Conservation (phyloP, 495 filamentous ascomycete species). For the Xylaria bambusicola region DNA sequence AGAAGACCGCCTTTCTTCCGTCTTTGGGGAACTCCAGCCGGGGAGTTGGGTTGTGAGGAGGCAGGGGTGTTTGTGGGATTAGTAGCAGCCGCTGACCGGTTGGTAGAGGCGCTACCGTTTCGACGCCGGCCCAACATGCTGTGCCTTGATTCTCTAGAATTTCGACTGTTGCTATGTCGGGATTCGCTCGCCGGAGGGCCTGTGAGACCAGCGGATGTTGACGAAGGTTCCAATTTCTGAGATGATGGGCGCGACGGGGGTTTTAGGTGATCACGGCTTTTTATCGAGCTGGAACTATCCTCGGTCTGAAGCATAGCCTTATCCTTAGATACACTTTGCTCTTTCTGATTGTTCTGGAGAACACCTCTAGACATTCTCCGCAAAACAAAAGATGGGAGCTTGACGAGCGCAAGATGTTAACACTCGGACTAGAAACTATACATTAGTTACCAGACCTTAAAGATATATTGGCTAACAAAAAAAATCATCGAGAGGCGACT, state of each 20-base stretch:
- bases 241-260: conserved; percentile 71
- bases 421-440: conserved; percentile 15
- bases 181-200: conserved; percentile 65
- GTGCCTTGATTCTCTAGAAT: conserved; percentile 63
- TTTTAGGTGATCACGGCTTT: conserved; percentile 58
- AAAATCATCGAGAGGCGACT: not conserved
- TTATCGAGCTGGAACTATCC: conserved; percentile 51
- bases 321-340: conserved; percentile 48
- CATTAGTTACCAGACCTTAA: not conserved
- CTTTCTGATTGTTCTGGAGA: conserved; percentile 36
- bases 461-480: not conserved
- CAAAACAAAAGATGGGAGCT: conserved; percentile 14
- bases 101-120: conserved; percentile 66
- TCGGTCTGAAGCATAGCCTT: conserved; percentile 47
- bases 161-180: conserved; percentile 60
- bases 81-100: conserved; percentile 47
- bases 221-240: conserved; percentile 62
- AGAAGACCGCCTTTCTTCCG: conserved; percentile 68
- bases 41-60: conserved; percentile 48
- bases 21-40: conserved; percentile 49
- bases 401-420: conserved; percentile 16
- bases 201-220: conserved; percentile 63
- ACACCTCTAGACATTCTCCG: conserved; percentile 42
- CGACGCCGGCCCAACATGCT: conserved; percentile 68
- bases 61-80: conserved; percentile 49